Percentiles rank a stretch among this genome's conserved stretches.
Conservation (phyloP, 176 grass and related monocot genomes). For the Hsuehochloa calcarea region DNA sequence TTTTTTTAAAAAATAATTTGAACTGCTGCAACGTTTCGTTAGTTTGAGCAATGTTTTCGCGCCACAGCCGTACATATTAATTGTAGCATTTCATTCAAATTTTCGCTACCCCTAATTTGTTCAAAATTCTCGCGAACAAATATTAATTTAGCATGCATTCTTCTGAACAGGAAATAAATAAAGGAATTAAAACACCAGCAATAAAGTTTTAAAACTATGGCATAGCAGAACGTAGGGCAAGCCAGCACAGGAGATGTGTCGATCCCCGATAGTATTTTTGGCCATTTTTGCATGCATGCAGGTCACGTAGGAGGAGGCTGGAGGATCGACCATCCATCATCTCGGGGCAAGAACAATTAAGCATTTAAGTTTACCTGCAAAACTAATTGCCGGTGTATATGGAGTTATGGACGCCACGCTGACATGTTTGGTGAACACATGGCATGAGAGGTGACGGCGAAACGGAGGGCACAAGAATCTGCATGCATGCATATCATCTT, state of each 20-base stretch:
- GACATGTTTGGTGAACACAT: not conserved
- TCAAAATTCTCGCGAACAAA: too few relatives aligned
- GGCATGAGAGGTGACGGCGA: not conserved
- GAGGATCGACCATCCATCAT: not conserved
- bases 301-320: not conserved
- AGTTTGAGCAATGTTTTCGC: too few relatives aligned
- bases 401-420: not conserved
- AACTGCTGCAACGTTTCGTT: too few relatives aligned
- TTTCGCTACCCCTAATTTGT: too few relatives aligned
- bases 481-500: not conserved
- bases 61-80: too few relatives aligned
- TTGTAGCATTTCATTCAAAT: too few relatives aligned
- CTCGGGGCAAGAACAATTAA: not conserved
- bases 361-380: not conserved
- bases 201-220: not conserved
- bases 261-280: not conserved
- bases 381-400: not conserved
- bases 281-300: conserved; percentile 10
- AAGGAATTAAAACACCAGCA: not conserved
- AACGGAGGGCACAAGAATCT: not conserved
- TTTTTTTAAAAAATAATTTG: too few relatives aligned
- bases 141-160: too few relatives aligned
- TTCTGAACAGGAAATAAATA: not conserved
- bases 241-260: conserved; percentile 4
- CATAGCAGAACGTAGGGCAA: not conserved